Percentiles rank a stretch among this genome's conserved stretches.
phyloP scores from a whole-genome alignment of 2,329 filamentous ascomycete species.

The Knufia fluminis region DNA sequence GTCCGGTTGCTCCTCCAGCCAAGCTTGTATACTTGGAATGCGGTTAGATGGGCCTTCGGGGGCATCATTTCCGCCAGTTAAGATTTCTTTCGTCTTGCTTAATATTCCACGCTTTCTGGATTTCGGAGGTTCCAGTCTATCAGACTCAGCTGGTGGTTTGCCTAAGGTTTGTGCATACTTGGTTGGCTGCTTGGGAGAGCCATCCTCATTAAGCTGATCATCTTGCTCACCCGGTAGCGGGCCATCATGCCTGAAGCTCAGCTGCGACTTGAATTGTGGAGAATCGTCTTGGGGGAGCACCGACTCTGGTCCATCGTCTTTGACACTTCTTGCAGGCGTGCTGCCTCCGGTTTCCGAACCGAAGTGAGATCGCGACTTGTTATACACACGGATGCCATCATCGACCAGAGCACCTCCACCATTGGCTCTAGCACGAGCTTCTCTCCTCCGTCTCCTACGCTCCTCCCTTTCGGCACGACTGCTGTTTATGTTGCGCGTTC shows the following conservation, averaged over 20 bases:
- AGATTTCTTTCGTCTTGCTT: slow-evolving; percentile 37
- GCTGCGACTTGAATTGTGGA: not conserved
- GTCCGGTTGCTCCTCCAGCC: slow-evolving; percentile 50
- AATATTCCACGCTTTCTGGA: slow-evolving; percentile 35
- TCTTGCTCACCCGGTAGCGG: not conserved
- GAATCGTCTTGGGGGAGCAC: not conserved
- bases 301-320: not conserved
- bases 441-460: slow-evolving; percentile 9
- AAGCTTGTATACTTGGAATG: slow-evolving; percentile 51
- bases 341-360: not conserved
- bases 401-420: slow-evolving; percentile 11
- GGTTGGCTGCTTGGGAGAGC: slow-evolving; percentile 9
- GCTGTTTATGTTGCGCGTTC: slow-evolving; percentile 7
- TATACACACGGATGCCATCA: slow-evolving; percentile 25
- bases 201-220: not conserved
- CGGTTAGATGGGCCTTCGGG: slow-evolving; percentile 33
- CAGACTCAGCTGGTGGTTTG: slow-evolving; percentile 22
- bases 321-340: not conserved
- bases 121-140: slow-evolving; percentile 20
- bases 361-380: not conserved
- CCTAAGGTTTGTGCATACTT: slow-evolving; percentile 20
- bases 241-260: not conserved
- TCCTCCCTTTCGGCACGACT: slow-evolving; percentile 11
- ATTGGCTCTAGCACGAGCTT: slow-evolving; percentile 6
- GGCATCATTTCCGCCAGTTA: slow-evolving; percentile 31